Evolutionary conservation across 2,329 filamentous ascomycete genomes (phyloP), one percentile per base, ranked within the genome.

Genomic region (Phyllosticta citriasiana): DNA sequence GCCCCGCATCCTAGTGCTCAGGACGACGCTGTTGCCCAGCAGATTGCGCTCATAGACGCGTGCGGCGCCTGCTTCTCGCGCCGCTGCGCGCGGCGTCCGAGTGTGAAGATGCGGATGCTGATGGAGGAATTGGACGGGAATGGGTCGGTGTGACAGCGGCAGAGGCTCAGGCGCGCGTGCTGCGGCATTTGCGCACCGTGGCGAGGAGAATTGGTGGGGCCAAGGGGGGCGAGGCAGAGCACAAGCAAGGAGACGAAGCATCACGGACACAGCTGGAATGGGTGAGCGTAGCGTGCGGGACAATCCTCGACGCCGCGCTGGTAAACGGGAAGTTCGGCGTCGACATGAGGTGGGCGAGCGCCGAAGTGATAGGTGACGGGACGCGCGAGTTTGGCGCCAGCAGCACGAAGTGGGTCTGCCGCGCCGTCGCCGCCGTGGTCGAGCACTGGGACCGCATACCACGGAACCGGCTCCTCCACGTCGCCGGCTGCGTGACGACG

Each of bases 291-390:
- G 72, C 73, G 4, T 71, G 69, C 5, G 73, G 74, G 2, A 68
- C 66, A 30, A 68, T 67, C 9, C 64, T 76, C 2, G 71, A 75
- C 54, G 65, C 65, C 10, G 66, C 63, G 5, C 66, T 76, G 7
- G 63, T 69, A 19, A 70, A 62, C 57, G 73, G 73, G 10, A 68
- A 71, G 30, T 65, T 76, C 47, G 73, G 73, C 12, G 69, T 76
- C 53, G 72, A 76, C 24, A 53, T 77, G 35, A 65, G 72, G 63
- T 76, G 74, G 73, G 70, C 74, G 25, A 75, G 72, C 59, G 72
- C 71, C 1, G 74, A 72, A 1, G 65, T 76, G 3, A 70, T 73
- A 25, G 74, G 73, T 6, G 67, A 64, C 1, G 74, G 73, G 8
- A 65, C 66, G 3, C 73, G 74, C 60, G 53, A 47, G 0, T 76